Conservation (phyloP, 2,329 filamentous ascomycete species). For the Pseudocercospora fijiensis region DNA sequence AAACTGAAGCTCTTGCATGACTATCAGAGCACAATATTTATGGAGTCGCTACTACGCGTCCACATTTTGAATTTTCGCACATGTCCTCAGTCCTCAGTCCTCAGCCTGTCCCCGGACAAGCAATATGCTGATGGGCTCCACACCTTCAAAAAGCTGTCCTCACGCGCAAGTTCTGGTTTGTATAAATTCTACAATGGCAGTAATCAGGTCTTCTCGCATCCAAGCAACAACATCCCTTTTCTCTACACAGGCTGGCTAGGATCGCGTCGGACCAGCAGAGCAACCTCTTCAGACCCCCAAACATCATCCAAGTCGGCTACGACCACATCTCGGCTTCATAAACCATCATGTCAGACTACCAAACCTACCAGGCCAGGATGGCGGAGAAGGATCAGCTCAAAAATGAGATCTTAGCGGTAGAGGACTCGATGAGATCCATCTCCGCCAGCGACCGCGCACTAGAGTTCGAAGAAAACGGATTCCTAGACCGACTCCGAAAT, state of each 20-base stretch:
- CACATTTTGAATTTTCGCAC: not conserved
- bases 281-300: not conserved
- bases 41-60: not conserved
- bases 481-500: not conserved
- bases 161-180: not conserved
- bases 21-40: not conserved
- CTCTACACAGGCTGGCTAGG: not conserved
- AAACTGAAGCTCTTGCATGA: not conserved
- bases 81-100: not conserved
- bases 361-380: not conserved
- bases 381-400: not conserved
- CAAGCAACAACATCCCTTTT: not conserved
- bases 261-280: not conserved
- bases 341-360: not conserved
- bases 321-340: not conserved
- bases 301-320: not conserved
- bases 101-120: not conserved
- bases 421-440: not conserved
- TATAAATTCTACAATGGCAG: not conserved
- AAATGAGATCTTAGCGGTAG: not conserved
- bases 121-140: not conserved
- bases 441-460: not conserved
- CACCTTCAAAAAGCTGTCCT: not conserved
- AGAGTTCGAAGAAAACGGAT: not conserved
- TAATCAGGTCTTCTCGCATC: not conserved